Base-by-base conservation (phyloP, 2,329 filamentous ascomycete species). In the Hypomyces rosellus region DNA sequence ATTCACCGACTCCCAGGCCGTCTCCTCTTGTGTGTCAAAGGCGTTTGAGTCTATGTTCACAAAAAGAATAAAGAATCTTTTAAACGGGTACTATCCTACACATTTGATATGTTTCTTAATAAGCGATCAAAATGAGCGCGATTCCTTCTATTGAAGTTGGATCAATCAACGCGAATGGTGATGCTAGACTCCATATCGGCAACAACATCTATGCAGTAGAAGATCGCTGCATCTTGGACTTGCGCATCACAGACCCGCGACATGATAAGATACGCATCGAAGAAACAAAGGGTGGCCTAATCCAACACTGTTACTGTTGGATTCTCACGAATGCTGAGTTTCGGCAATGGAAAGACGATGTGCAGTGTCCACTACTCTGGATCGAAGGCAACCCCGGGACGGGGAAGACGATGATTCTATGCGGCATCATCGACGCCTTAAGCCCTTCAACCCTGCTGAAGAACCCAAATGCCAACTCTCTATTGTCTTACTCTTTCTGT, bases 381-480 rank as follows among this genome's bases (percentile, higher is more conserved):
- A 58, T 70, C 11, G 65, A 60, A 16, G 67, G 64, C 14, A 61
- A 63, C 38, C 63, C 70, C 1, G 71, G 71, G 4, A 73, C 68
- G 34, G 71, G 71, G 18, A 74, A 73, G 57, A 73, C 70, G 0
- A 73, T 74, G 68, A 56, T 74, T 5, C 51, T 73, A 0, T 66
- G 61, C 16, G 65, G 67, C 7, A 65, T 72, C 33, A 63, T 71
- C 41, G 18, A 42, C 22, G 30, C 45, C 7, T 38, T 38, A n/a
- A n/a, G 16, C n/a, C 13, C 36, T 7, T 38, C 36, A n/a, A n/a
- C 36, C 5, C 14, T 7, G 34, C 25, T 45, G 12, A 30, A 18
- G 15, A 42, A 40, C 12, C 6, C 43, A n/a, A 15, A 22, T 13
- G 12, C 22, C 5, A 34, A 34, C 22, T n/a, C 36, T 34, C 4